Base-by-base conservation (phyloP, 257 asterid species). In the Pogostemon cablin region DNA sequence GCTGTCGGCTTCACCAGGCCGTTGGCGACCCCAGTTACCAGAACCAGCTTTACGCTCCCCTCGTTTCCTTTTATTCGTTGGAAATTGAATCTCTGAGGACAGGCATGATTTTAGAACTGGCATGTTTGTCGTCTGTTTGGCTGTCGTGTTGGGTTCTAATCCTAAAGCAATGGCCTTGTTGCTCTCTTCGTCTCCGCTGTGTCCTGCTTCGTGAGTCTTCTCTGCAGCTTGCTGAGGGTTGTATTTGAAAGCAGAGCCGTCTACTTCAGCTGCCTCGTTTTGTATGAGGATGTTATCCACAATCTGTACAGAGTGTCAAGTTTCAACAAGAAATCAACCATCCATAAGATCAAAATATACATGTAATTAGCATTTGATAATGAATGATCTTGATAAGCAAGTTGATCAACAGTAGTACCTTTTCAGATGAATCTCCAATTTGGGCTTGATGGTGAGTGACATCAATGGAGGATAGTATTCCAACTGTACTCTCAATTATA, bases 11-110 rank as follows among this genome's bases (percentile, higher is more conserved):
- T 83, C 90, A 70, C 83, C 82, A 10, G 88, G 88, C 47, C 71
- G 72, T 38, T 80, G 96, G 15, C 90, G 86, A 62, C 80, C 83
- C 97, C 96, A 91, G 17, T 87, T 86, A 62, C 75, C 81, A 32
- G 90, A 80, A 63, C 91, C 86, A 7, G 91, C 95, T 79, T 83
- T 89, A 37, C 97, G 95, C 73, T 89, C 97, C 37, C 97, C 97
- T 9, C 96, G 86, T 74, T 91, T 89, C 75, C 96, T 83, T 81
- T 91, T 91, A 65, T 85, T 87, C 47, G 73, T 86, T 6, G 95
- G 97, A 70, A 91, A 83, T 39, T 82, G 83, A 8, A 89, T 62
- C 47, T 82, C 87, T 1, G 88, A 72, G 68, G 88, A 82, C 53
- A 83, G 80, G 70, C 84, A 76, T n/a, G 86, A 66, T 44, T 68